A percentile compares a stretch with the other conserved stretches of the same genome.
These are phyloP conservation scores for Leishmania aethiopica DNA, from an alignment of 208 protist species.

Conservation along the genomic window DNA sequence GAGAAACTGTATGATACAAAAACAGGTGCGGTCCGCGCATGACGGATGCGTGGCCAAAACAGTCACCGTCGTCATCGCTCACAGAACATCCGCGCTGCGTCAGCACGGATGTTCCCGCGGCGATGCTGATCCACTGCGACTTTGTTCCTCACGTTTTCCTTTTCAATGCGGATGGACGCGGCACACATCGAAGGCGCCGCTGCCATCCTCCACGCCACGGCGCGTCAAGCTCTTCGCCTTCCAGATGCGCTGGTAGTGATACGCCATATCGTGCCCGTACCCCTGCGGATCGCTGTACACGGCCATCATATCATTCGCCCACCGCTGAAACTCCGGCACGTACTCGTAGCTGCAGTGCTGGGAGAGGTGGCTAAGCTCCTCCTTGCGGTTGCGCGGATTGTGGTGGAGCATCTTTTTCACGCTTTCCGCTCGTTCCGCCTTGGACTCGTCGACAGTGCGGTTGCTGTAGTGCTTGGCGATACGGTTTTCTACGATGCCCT, in stretches of 20 bases:
- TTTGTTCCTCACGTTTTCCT: neutral
- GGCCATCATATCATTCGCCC: conserved; percentile 92
- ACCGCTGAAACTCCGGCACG: conserved; percentile 91
- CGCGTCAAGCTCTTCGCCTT: conserved; percentile 83
- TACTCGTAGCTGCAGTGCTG: conserved; percentile 91
- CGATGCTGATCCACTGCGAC: neutral
- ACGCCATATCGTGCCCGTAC: conserved; percentile 90
- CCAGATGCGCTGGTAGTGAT: conserved; percentile 93
- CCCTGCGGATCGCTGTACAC: conserved; percentile 85
- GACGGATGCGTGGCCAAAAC: neutral
- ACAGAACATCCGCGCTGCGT: neutral
- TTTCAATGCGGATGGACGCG: conserved; percentile 54
- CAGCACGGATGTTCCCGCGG: neutral
- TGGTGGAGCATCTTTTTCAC: conserved; percentile 58
- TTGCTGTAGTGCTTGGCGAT: conserved; percentile 86
- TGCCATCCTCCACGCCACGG: conserved; percentile 82
- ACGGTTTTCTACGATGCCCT: conserved; percentile 89
- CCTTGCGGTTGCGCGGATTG: conserved; percentile 82
- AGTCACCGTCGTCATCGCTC: neutral
- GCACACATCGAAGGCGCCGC: conserved; percentile 72
- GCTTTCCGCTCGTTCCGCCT: conserved; percentile 62
- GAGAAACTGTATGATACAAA: neutral
- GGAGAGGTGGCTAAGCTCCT: conserved; percentile 84
- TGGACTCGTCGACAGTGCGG: conserved; percentile 77
- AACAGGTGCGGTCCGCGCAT: neutral